These are phyloP conservation scores for Debaryomyces coudertii DNA, from an alignment of 1,139 yeast species.

Conservation along the genomic window DNA sequence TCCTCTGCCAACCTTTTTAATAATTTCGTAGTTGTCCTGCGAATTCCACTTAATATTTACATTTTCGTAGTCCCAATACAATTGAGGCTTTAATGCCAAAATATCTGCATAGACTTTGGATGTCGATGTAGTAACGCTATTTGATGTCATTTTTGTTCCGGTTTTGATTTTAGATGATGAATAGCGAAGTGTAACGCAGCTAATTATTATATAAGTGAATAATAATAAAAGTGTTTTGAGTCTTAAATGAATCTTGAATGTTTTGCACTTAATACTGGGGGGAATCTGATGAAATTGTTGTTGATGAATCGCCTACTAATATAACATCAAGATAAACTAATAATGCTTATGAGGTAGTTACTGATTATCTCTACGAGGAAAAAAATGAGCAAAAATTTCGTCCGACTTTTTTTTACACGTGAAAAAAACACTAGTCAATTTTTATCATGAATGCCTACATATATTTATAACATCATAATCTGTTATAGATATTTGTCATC, in stretches of 20 bases:
- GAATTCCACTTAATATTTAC: conserved; percentile 49
- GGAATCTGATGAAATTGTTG: neutral
- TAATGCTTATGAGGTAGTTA: neutral
- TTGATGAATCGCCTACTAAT: conserved; percentile 5
- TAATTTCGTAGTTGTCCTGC: conserved; percentile 51
- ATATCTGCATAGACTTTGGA: conserved; percentile 49
- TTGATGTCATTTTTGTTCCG: conserved; percentile 15
- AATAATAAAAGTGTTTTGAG: neutral
- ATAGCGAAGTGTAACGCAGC: conserved; percentile 8
- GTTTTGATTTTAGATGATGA: neutral
- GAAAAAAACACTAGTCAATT: neutral
- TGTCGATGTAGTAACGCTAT: conserved; percentile 31
- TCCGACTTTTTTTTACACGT: conserved; percentile 1
- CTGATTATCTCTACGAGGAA: neutral
- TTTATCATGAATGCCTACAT: neutral
- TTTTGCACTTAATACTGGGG: conserved; percentile 1
- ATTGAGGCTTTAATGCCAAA: conserved; percentile 45
- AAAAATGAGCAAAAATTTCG: conserved; percentile 5
- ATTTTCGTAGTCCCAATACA: conserved; percentile 54
- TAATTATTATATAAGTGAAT: conserved; percentile 7
- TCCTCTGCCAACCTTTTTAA: conserved; percentile 51
- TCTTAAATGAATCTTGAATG: conserved; percentile 6
- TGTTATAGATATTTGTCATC: too few species aligned
- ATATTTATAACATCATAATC: too few species aligned
- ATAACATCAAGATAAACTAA: neutral